phyloP scores from a whole-genome alignment of 129 eudicot species.

The Erigeron canadensis region DNA sequence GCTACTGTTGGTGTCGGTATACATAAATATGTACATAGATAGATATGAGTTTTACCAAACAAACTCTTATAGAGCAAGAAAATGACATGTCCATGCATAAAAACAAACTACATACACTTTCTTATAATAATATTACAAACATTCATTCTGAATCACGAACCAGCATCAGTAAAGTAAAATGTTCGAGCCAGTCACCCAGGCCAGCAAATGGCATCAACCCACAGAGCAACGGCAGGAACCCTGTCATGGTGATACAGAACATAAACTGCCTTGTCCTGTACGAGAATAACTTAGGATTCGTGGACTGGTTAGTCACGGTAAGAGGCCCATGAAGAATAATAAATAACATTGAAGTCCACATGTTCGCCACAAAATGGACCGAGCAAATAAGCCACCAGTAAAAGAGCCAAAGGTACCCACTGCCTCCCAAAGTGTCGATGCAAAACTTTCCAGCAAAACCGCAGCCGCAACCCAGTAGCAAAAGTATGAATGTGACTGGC shows the following conservation, averaged over 20 bases:
- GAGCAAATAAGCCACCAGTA: conserved; percentile 73
- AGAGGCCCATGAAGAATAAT: conserved; percentile 68
- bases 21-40: too few relatives aligned
- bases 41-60: too few relatives aligned
- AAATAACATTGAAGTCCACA: conserved; percentile 45
- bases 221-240: conserved; percentile 57
- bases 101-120: background rate
- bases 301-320: conserved; percentile 36
- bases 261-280: conserved; percentile 54
- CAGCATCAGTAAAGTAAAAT: conserved; percentile 40
- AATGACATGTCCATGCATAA: background rate
- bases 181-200: conserved; percentile 62
- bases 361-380: conserved; percentile 60
- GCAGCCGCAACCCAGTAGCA: conserved; percentile 61
- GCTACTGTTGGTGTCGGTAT: too few relatives aligned
- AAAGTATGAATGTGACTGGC: conserved; percentile 79
- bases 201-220: conserved; percentile 86
- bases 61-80: background rate
- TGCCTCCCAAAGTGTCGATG: conserved; percentile 87
- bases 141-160: conserved; percentile 21
- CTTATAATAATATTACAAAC: conserved; percentile 7
- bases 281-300: conserved; percentile 25
- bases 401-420: conserved; percentile 73
- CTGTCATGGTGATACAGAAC: conserved; percentile 40
- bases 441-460: conserved; percentile 78